Evolutionary conservation across 495 filamentous ascomycete species (phyloP), one percentile per base, ranked within the genome.

Genomic region (Neurospora sp.): DNA sequence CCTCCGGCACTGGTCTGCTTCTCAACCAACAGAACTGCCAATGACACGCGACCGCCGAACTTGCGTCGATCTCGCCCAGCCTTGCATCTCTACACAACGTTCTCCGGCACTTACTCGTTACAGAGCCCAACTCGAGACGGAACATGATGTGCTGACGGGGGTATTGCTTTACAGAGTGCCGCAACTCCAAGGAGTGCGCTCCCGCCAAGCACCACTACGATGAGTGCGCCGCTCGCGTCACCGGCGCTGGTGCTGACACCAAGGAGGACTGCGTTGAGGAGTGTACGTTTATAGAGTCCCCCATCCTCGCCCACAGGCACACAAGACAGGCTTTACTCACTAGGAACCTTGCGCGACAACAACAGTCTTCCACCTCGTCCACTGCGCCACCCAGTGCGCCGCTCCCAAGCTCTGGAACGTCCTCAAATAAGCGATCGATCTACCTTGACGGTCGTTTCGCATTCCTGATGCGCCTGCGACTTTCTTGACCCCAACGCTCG

Each of bases 181-280:
- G 88, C 81, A 87, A 92, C 79, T 93, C 94, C 72, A 88, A 92
- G 79, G 84, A 92, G 83, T 99, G 96, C 85, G 85, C 89, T 65
- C 91, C 92, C 39, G 87, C 88, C 76, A 99, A 98, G 89, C 94
- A 98, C 88, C 96, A 99, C 88, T 98, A 89, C 83, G 94, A 98
- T 74, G 94, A 97, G 83, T 99, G 96, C 81, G 92, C 93, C 77
- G 94, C 97, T 86, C 93, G 96, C 76, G 96, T 98, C 76, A 95
- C 90, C 72, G 81, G 81, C 69, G 90, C 87, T 80, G 53, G 53
- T 35, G 27, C 53, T 16, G 53, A 65, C 22, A 27, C 6, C 27
- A 86, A 87, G 82, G 96, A 99, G 88, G 95, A 99, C 86, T 99
- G 96, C 78, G 93, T 99, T 75, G 96, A 99, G 87, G 96, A 99